A percentile compares a stretch with the other conserved stretches of the same genome.
Evolutionary conservation across 2,329 filamentous ascomycete genomes (phyloP).

Genomic region (Colletotrichum sp.): DNA sequence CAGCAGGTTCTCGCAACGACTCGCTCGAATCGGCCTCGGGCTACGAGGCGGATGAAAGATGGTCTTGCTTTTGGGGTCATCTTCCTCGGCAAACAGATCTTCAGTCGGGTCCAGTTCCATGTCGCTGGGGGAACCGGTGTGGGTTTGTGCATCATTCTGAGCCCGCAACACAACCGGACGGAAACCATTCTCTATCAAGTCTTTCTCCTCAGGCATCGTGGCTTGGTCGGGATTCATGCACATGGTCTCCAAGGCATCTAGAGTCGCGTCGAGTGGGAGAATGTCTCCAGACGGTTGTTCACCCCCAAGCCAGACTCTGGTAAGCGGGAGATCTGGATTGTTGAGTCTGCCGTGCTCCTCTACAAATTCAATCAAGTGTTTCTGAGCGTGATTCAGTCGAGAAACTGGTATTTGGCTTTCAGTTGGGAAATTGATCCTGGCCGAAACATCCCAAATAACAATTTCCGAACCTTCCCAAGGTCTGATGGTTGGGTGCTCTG

Average conservation of each 20-base stretch:
- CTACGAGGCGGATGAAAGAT: constrained; percentile 54
- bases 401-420: constrained; percentile 27
- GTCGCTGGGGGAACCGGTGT: constrained; percentile 11
- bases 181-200: constrained; percentile 43
- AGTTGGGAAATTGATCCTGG: constrained; percentile 27
- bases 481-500: constrained; percentile 39
- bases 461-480: constrained; percentile 47
- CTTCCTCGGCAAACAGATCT: constrained; percentile 14
- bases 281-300: constrained; percentile 28
- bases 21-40: constrained; percentile 19
- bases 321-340: constrained; percentile 38
- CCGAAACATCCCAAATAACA: constrained; percentile 58
- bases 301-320: constrained; percentile 51
- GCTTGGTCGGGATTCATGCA: constrained; percentile 37
- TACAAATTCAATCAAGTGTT: constrained; percentile 44
- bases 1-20: constrained; percentile 49
- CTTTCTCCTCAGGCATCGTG: constrained; percentile 32
- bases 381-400: constrained; percentile 52
- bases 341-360: constrained; percentile 31
- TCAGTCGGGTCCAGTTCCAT: not conserved
- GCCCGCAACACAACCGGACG: constrained; percentile 27
- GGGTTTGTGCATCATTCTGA: not conserved
- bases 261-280: constrained; percentile 47
- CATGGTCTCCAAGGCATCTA: constrained; percentile 40
- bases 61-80: constrained; percentile 33